Conservation (phyloP, 305 asterid species). For the Solanum aculeatissimum region DNA sequence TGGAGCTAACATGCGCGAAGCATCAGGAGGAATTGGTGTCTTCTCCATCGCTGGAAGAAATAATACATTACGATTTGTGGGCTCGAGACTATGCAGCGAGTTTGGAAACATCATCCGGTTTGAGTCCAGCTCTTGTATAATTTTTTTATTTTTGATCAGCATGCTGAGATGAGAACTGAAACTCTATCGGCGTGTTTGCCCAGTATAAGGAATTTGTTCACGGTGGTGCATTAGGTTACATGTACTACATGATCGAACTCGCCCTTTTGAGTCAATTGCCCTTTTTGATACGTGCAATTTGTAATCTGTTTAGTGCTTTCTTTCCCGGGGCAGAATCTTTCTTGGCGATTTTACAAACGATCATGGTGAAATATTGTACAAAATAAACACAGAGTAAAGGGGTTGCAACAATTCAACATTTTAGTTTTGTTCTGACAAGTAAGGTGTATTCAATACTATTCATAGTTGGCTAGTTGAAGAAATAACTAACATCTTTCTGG, state of each 20-base stretch:
- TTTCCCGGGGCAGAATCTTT: too few relatives aligned
- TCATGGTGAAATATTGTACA: too few relatives aligned
- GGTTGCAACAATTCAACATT: neutral
- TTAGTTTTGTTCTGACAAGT: too few relatives aligned
- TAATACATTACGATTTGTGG: constrained; percentile 88
- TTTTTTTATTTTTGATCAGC: neutral
- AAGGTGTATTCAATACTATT: too few relatives aligned
- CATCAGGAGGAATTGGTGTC: constrained; percentile 57
- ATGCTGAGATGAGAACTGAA: too few relatives aligned
- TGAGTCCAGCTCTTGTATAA: constrained; percentile 59
- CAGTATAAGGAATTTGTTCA: neutral
- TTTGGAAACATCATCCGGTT: constrained; percentile 34
- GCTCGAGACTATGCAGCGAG: constrained; percentile 74
- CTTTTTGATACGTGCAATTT: neutral
- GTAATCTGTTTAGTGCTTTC: neutral
- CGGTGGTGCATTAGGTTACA: neutral
- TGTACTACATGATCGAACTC: neutral
- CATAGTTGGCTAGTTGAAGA: too few relatives aligned
- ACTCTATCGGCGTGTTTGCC: neutral
- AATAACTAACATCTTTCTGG: too few relatives aligned
- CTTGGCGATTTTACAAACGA: too few relatives aligned
- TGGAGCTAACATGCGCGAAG: constrained; percentile 80
- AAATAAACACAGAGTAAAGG: neutral
- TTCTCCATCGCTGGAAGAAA: constrained; percentile 76
- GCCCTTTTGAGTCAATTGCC: neutral